Conservation (phyloP, 1,139 yeast species). For the Yueomyces sp. region DNA sequence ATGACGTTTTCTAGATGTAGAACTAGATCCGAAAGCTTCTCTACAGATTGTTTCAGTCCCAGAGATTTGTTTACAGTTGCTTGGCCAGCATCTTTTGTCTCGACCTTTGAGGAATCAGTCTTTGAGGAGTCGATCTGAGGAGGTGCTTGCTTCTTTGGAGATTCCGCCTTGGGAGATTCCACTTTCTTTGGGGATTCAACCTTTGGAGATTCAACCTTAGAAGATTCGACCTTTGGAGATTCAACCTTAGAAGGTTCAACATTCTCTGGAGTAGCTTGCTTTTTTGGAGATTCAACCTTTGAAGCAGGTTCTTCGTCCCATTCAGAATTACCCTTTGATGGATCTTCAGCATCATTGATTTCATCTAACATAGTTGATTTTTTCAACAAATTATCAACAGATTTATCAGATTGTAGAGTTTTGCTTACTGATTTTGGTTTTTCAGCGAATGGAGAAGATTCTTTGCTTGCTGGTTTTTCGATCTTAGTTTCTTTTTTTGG, state of each 20-base stretch:
- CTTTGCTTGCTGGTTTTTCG: conserved; percentile 5
- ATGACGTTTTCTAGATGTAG: conserved; percentile 44
- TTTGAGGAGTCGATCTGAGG: conserved; percentile 4
- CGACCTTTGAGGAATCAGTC: conserved; percentile 4
- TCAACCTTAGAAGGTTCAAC: background rate
- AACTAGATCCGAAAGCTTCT: conserved; percentile 46
- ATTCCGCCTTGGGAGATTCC: conserved; percentile 6
- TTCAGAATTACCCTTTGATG: conserved; percentile 22
- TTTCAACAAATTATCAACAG: conserved; percentile 35
- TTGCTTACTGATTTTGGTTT: conserved; percentile 2
- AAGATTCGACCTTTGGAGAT: conserved; percentile 4
- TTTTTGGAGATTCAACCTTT: conserved; percentile 2
- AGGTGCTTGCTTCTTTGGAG: conserved; percentile 3
- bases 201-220: conserved; percentile 5
- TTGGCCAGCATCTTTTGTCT: conserved; percentile 12
- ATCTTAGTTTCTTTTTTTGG: conserved; percentile 14
- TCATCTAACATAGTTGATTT: conserved; percentile 38
- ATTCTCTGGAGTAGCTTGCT: conserved; percentile 3
- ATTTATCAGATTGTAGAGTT: conserved; percentile 30
- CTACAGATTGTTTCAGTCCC: conserved; percentile 59
- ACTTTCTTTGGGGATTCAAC: conserved; percentile 14
- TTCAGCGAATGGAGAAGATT: conserved; percentile 6
- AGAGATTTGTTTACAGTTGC: conserved; percentile 26
- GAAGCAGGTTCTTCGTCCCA: conserved; percentile 26
- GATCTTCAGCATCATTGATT: conserved; percentile 27